Percentiles rank a stretch among this genome's conserved stretches.
Conservation (phyloP, 371 early-diverging fungal genomes). For the Choanephora cucurbitarum region DNA sequence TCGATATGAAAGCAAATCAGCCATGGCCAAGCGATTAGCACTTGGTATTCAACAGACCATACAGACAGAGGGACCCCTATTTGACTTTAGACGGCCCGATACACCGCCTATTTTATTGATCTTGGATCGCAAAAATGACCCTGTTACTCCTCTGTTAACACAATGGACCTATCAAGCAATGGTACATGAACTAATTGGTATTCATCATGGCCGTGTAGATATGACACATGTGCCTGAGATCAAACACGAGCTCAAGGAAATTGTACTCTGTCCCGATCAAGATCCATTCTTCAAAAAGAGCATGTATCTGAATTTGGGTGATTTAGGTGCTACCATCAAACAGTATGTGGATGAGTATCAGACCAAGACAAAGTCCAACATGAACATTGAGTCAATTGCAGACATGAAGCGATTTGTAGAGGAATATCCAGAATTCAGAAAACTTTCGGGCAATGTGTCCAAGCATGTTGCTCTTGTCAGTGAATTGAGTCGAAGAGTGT, state of each 20-base stretch:
- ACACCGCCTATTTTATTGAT: slow-evolving; percentile 89
- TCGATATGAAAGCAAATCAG: slow-evolving; percentile 80
- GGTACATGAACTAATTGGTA: slow-evolving; percentile 96
- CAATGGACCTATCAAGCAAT: slow-evolving; percentile 99
- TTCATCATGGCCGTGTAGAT: slow-evolving; percentile 93
- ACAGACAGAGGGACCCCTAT: slow-evolving; percentile 79
- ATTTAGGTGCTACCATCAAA: slow-evolving; percentile 92
- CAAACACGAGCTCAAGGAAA: slow-evolving; percentile 84
- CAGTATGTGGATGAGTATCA: slow-evolving; percentile 93
- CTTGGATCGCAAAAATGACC: slow-evolving; percentile 95
- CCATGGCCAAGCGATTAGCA: slow-evolving; percentile 82
- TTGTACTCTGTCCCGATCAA: slow-evolving; percentile 84
- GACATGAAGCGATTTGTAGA: slow-evolving; percentile 99
- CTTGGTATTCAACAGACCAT: slow-evolving; percentile 80
- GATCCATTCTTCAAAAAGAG: slow-evolving; percentile 90
- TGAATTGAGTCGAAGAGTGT: slow-evolving; percentile 86
- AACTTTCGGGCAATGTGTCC: slow-evolving; percentile 92
- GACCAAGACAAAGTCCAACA: slow-evolving; percentile 81
- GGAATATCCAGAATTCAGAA: slow-evolving; percentile 95
- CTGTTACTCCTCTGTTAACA: slow-evolving; percentile 94
- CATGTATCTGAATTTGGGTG: slow-evolving; percentile 92
- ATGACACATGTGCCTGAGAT: slow-evolving; percentile 82
- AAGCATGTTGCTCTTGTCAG: slow-evolving; percentile 96
- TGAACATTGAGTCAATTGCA: slow-evolving; percentile 89
- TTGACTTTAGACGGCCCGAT: slow-evolving; percentile 79